Conservation (phyloP, 2,329 filamentous ascomycete genomes). For the Exophiala sp. region DNA sequence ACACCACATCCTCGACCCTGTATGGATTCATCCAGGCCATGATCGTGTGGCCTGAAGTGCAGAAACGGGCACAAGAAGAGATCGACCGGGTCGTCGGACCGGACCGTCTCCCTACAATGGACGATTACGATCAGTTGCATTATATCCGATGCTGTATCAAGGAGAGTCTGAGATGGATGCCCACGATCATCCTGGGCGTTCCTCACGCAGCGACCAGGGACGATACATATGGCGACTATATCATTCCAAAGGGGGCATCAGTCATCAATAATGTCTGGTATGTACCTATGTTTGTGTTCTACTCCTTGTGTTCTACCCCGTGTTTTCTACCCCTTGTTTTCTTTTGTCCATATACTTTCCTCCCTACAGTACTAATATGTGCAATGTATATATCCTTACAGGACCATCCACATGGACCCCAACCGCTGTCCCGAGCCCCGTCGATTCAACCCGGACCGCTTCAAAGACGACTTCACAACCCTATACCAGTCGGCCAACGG, state of each 20-base stretch:
- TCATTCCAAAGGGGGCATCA: slow-evolving; percentile 21
- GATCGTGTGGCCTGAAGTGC: slow-evolving; percentile 45
- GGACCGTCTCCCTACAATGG: slow-evolving; percentile 43
- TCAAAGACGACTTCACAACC: slow-evolving; percentile 28
- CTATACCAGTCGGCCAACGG: slow-evolving; percentile 34
- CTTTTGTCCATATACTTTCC: no score
- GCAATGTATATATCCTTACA: not conserved
- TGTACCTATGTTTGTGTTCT: no score
- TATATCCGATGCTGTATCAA: slow-evolving; percentile 52
- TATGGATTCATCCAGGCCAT: slow-evolving; percentile 46
- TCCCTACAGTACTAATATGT: no score
- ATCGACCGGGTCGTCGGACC: slow-evolving; percentile 48
- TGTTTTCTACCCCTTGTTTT: no score
- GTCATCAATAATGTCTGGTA: slow-evolving; percentile 28
- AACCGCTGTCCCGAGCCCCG: slow-evolving; percentile 29
- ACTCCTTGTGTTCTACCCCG: no score
- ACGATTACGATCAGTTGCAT: slow-evolving; percentile 46
- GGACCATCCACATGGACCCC: slow-evolving; percentile 30
- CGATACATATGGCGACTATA: slow-evolving; percentile 26
- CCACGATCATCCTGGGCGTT: slow-evolving; percentile 29
- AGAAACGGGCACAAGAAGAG: slow-evolving; percentile 43
- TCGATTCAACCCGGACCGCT: slow-evolving; percentile 32
- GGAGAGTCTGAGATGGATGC: slow-evolving; percentile 53
- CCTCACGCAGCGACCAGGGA: slow-evolving; percentile 25
- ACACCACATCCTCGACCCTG: slow-evolving; percentile 42